Conservation (phyloP, 2,329 filamentous ascomycete genomes). For the Cladophialophora carrionii region DNA sequence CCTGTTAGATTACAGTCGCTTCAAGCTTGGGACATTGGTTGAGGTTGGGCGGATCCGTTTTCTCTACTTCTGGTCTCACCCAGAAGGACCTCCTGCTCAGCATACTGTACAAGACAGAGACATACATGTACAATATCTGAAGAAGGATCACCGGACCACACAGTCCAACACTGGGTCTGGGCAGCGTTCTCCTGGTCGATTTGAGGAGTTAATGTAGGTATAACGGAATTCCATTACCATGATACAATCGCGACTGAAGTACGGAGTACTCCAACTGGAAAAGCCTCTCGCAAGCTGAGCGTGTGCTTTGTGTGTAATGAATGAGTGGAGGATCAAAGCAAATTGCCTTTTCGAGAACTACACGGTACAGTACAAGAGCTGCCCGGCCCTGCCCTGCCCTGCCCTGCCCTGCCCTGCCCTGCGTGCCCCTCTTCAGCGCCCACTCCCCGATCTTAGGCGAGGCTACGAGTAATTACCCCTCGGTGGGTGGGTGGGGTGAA, state of each 20-base stretch:
- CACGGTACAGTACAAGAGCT: not conserved
- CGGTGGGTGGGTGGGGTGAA: no score
- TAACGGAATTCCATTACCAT: not conserved
- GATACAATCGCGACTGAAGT: no score
- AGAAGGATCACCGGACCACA: not conserved
- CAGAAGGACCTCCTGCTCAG: not conserved
- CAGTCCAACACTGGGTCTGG: not conserved
- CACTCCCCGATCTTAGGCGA: no score
- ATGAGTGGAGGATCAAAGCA: not conserved
- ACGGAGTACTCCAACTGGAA: not conserved
- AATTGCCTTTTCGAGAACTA: not conserved
- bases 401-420: no score
- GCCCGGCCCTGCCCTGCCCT: not conserved
- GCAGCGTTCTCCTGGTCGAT: not conserved
- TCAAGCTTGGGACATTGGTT: not conserved
- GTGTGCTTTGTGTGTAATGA: not conserved
- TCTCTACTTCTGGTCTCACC: not conserved
- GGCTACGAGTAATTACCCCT: not conserved
- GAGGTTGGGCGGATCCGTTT: not conserved
- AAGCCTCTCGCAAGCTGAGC: not conserved
- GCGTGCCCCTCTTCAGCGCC: no score
- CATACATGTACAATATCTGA: not conserved
- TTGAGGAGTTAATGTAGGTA: not conserved
- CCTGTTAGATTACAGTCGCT: conserved; percentile 1
- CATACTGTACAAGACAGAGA: not conserved